Evolutionary conservation across 176 grass and related monocot species (phyloP), one percentile per base, ranked within the genome.

Genomic region (Luzula sylvatica): DNA sequence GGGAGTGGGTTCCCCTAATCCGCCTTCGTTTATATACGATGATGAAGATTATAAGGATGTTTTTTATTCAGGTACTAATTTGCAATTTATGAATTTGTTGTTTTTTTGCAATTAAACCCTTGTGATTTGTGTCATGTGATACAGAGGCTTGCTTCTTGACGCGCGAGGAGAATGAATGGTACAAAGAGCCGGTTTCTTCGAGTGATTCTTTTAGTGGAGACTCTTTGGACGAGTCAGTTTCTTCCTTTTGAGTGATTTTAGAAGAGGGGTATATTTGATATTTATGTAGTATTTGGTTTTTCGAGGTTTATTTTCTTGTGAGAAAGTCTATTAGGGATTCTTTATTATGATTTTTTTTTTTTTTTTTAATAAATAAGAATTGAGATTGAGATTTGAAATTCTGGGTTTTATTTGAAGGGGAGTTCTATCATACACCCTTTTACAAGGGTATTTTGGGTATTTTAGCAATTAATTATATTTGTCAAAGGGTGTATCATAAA

Each of bases 1-100:
- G 49, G 93, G 86, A 20, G 55, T 98, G 15, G 93, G 93, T 75
- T 87, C 78, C 5, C 93, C 86, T 13, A 85, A 98, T 52, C 93
- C 92, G 7, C 93, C 93, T 50, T 58, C 93, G 21, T 98, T 98
- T 35, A 56, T 92, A 35, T 87, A 92, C 8, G 81, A 98, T 11
- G 93, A 98, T 50, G 86, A 83, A 2, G 93, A 98, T 42, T 90
- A 98, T 39, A 87, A 87, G 72, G 86, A 98, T 77, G 82, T 90
- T 52, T 98, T 87, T 42, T 71, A 83, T 9, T 98, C 93, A 58
- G 93, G 93, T 98, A 92, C 59, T 53, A 45, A 67, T 45, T 5
- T 16, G 20, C 11, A 8, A 15, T 64, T 64, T 29, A 3, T 15
- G 3, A 1, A 8, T 61, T 15, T 26, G 1, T 4, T 1, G 59